Conservation (phyloP, 2,329 filamentous ascomycete genomes). For the Diaporthe citri region DNA sequence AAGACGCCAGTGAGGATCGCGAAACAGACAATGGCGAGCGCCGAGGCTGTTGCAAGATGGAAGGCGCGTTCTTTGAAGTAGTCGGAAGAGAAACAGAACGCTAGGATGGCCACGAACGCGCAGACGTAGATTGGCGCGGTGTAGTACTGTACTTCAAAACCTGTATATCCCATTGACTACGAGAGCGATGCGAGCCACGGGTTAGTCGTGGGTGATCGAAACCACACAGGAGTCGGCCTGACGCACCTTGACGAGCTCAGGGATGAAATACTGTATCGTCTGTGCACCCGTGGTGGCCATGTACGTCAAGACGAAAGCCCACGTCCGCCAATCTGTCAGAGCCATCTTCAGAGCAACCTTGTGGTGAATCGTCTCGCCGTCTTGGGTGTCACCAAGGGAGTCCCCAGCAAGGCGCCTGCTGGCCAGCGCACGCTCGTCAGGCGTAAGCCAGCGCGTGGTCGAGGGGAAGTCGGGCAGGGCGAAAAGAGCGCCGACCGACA, state of each 20-base stretch:
- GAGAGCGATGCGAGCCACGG: too few relatives aligned
- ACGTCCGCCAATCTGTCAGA: conserved; percentile 55
- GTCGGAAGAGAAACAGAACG: conserved; percentile 35
- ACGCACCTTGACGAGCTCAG: conserved; percentile 45
- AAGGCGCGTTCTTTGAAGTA: conserved; percentile 31
- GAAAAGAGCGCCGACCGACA: conserved; percentile 17
- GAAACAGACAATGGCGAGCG: conserved; percentile 27
- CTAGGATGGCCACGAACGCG: conserved; percentile 33
- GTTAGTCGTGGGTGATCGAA: background rate
- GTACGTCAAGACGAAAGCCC: conserved; percentile 56
- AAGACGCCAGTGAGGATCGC: conserved; percentile 29
- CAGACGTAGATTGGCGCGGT: conserved; percentile 36
- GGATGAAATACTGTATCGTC: conserved; percentile 51
- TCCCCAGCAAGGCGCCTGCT: conserved; percentile 71
- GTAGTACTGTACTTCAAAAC: conserved; percentile 34
- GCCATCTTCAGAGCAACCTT: conserved; percentile 44
- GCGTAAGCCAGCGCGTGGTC: conserved; percentile 36
- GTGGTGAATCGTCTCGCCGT: conserved; percentile 56
- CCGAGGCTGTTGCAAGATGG: conserved; percentile 26
- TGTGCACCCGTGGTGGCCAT: conserved; percentile 51
- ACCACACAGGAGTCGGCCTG: too few relatives aligned
- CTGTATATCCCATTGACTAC: conserved; percentile 29
- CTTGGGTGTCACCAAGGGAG: conserved; percentile 70
- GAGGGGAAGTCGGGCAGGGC: conserved; percentile 34
- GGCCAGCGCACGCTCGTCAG: conserved; percentile 63